Percentiles rank a stretch among this genome's conserved stretches.
These are phyloP conservation scores for Lophiotrema nucula DNA, from an alignment of 495 filamentous ascomycete genomes.

Conservation along the genomic window DNA sequence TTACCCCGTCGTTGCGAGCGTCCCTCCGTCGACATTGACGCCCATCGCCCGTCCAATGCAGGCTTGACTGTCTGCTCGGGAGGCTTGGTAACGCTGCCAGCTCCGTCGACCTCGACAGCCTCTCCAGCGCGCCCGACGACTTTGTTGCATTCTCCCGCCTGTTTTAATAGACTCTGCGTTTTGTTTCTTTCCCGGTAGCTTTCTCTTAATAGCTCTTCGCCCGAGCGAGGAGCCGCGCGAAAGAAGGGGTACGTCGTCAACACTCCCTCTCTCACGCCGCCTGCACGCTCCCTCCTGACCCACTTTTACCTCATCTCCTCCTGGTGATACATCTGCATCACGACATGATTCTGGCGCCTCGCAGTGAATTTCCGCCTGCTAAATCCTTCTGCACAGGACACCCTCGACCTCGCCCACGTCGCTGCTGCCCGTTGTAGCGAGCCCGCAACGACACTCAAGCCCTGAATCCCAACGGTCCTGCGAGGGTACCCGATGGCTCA, in stretches of 20 bases:
- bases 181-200: conserved; percentile 5
- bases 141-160: conserved; percentile 31
- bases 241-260: conserved; percentile 35
- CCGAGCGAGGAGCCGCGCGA: neutral
- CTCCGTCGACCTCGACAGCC: conserved; percentile 33
- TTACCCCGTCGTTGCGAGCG: conserved; percentile 6
- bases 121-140: conserved; percentile 24
- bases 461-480: conserved; percentile 5
- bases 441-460: conserved; percentile 7
- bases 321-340: too few relatives aligned
- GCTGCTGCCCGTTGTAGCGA: too few relatives aligned
- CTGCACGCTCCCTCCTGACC: neutral
- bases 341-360: too few relatives aligned
- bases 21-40: conserved; percentile 22
- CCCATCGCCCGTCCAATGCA: conserved; percentile 31
- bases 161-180: conserved; percentile 33
- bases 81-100: conserved; percentile 38
- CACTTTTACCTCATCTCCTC: neutral
- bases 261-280: neutral
- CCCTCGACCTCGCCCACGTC: neutral
- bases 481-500: conserved; percentile 42
- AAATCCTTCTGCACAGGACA: neutral
- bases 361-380: too few relatives aligned
- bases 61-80: conserved; percentile 33
- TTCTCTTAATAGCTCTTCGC: conserved; percentile 20